Evolutionary conservation across 495 filamentous ascomycete species (phyloP).

Genomic region (Thermothielavioides terrestris): DNA sequence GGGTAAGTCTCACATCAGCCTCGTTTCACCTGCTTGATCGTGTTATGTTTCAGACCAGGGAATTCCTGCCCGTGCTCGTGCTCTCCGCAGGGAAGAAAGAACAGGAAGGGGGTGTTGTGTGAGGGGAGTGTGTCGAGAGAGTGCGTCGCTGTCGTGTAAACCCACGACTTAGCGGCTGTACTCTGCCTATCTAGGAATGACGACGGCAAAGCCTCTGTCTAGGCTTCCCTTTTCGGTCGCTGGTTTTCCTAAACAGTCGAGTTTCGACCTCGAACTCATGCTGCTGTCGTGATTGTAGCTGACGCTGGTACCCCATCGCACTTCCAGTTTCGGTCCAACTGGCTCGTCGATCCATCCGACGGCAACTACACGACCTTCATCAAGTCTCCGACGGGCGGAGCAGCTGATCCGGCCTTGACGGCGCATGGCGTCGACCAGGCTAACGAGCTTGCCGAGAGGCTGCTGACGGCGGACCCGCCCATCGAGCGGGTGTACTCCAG

Average conservation of each 20-base stretch:
- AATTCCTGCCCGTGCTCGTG: neutral
- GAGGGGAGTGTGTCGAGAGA: neutral
- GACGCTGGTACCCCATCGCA: too few species aligned
- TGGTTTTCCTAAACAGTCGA: neutral
- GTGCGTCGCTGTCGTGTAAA: neutral
- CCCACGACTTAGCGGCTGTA: too few species aligned
- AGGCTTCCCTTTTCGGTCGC: too few species aligned
- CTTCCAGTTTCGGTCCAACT: slow-evolving; percentile 75
- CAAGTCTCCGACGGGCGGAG: slow-evolving; percentile 71
- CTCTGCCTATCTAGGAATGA: neutral
- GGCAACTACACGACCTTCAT: slow-evolving; percentile 63
- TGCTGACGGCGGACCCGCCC: slow-evolving; percentile 53
- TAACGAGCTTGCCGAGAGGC: slow-evolving; percentile 61
- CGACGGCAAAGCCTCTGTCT: too few species aligned
- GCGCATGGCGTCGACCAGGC: slow-evolving; percentile 78
- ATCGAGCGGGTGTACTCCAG: slow-evolving; percentile 72
- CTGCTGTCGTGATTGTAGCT: neutral
- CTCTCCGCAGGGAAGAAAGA: neutral
- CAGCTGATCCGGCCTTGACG: slow-evolving; percentile 79
- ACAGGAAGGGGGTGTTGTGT: too few species aligned
- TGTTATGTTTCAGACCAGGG: neutral
- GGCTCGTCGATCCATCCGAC: slow-evolving; percentile 69
- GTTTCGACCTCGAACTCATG: neutral
- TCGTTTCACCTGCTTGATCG: neutral
- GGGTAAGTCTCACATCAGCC: slow-evolving; percentile 52